A percentile compares a stretch with the other conserved stretches of the same genome.
Evolutionary conservation across 2,329 filamentous ascomycete genomes (phyloP).

Genomic region (Ophiocordyceps sinensis): DNA sequence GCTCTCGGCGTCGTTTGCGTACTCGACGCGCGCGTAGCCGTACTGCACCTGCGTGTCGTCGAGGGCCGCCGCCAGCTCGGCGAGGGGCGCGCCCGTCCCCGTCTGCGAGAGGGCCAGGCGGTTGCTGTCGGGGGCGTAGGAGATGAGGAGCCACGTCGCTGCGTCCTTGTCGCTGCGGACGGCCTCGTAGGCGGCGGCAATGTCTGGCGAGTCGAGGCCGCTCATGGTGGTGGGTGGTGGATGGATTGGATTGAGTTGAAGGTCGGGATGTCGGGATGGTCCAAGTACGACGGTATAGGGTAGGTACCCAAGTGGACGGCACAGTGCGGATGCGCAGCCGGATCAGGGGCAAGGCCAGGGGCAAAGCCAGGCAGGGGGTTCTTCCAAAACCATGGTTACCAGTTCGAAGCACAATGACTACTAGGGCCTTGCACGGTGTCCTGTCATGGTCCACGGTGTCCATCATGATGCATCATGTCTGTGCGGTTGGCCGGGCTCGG

Average conservation of each 20-base stretch:
- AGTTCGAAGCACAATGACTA: no score
- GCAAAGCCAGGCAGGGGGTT: no score
- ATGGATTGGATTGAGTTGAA: no score
- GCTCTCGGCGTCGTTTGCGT: slow-evolving; percentile 58
- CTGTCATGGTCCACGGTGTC: no score
- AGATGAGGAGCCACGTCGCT: slow-evolving; percentile 54
- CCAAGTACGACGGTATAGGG: no score
- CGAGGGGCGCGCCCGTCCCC: slow-evolving; percentile 41
- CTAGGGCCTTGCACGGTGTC: no score
- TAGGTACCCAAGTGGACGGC: no score
- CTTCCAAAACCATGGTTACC: no score
- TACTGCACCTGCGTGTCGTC: slow-evolving; percentile 49
- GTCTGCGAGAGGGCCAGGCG: slow-evolving; percentile 40
- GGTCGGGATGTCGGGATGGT: no score
- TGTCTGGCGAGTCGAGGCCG: slow-evolving; percentile 41
- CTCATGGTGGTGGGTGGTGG: slow-evolving; percentile 29
- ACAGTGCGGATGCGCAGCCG: no score
- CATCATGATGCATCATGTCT: no score
- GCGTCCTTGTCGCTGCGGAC: slow-evolving; percentile 52
- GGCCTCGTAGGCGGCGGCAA: slow-evolving; percentile 49
- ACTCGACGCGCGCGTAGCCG: slow-evolving; percentile 51
- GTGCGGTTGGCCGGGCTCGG: not conserved
- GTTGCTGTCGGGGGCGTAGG: slow-evolving; percentile 41
- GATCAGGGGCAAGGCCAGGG: no score
- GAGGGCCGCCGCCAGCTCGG: slow-evolving; percentile 40